A percentile compares a stretch with the other conserved stretches of the same genome.
Evolutionary conservation across 2,329 filamentous ascomycete species (phyloP).

Genomic region (Kalaharituber pfeilii): DNA sequence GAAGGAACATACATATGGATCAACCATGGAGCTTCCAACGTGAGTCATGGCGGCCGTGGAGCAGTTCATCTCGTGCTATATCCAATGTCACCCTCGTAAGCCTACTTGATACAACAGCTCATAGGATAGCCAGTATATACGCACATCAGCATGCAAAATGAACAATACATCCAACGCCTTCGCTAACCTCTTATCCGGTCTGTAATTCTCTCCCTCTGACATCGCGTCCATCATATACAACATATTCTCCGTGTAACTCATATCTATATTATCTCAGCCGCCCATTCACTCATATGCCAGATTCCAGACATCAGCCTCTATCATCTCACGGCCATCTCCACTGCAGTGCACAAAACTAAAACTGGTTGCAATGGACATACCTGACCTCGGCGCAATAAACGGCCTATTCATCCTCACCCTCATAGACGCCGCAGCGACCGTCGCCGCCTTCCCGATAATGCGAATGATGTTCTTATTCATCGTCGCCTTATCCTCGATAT

Average conservation of each 20-base stretch:
- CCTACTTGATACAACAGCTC: not conserved
- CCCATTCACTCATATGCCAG: slow-evolving; percentile 4
- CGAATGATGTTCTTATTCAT: slow-evolving; percentile 38
- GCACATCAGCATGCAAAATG: slow-evolving; percentile 37
- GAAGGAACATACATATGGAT: slow-evolving; percentile 26
- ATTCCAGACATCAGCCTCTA: too few species aligned
- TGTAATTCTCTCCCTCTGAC: slow-evolving; percentile 31
- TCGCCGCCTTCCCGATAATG: slow-evolving; percentile 37
- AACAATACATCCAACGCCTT: slow-evolving; percentile 38
- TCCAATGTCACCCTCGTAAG: too few species aligned
- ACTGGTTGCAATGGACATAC: too few species aligned
- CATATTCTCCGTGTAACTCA: slow-evolving; percentile 38
- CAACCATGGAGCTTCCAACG: slow-evolving; percentile 39
- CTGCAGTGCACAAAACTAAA: too few species aligned
- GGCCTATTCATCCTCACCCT: slow-evolving; percentile 36
- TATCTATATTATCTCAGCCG: slow-evolving; percentile 14
- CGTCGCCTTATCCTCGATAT: slow-evolving; percentile 30
- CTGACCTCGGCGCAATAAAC: slow-evolving; percentile 34
- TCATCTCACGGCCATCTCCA: too few species aligned
- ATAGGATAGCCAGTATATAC: too few species aligned
- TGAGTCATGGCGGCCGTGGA: slow-evolving; percentile 40
- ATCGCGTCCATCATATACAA: slow-evolving; percentile 38
- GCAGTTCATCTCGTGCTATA: slow-evolving; percentile 39
- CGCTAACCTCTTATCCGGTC: slow-evolving; percentile 35
- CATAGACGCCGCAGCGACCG: slow-evolving; percentile 36